phyloP scores from a whole-genome alignment of 2,329 filamentous ascomycete genomes.

The Ophiostoma tasmaniense region DNA sequence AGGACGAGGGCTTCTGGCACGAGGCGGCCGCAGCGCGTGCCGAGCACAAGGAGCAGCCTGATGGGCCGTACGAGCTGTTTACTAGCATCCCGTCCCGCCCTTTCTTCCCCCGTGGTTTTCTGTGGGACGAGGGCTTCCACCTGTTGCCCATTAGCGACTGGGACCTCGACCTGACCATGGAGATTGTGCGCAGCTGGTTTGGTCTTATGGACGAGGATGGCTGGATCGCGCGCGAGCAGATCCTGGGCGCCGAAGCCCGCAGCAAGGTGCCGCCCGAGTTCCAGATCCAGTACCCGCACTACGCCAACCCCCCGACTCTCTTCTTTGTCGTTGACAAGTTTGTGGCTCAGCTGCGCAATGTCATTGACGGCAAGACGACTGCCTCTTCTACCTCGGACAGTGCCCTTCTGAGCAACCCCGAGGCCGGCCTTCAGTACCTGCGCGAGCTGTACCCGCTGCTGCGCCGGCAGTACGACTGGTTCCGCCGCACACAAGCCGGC shows the following conservation, averaged over 20 bases:
- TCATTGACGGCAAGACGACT: slow-evolving; percentile 38
- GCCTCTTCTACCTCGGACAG: slow-evolving; percentile 36
- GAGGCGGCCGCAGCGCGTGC: slow-evolving; percentile 73
- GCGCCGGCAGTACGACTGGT: slow-evolving; percentile 88
- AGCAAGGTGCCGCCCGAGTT: slow-evolving; percentile 93
- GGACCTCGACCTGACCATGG: slow-evolving; percentile 79
- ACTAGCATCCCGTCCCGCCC: slow-evolving; percentile 85
- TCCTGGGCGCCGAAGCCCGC: slow-evolving; percentile 80
- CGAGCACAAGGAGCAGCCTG: slow-evolving; percentile 57
- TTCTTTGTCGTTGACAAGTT: slow-evolving; percentile 83
- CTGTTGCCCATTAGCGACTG: slow-evolving; percentile 85
- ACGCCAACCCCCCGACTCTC: slow-evolving; percentile 91
- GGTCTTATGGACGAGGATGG: slow-evolving; percentile 92
- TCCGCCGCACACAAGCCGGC: slow-evolving; percentile 81
- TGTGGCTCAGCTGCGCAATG: slow-evolving; percentile 62
- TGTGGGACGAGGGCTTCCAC: slow-evolving; percentile 98
- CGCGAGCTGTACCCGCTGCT: slow-evolving; percentile 75
- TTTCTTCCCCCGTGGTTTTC: slow-evolving; percentile 92
- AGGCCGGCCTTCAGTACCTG: slow-evolving; percentile 62
- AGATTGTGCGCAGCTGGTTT: slow-evolving; percentile 93
- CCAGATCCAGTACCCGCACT: slow-evolving; percentile 91
- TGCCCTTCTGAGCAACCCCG: slow-evolving; percentile 57
- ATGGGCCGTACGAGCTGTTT: slow-evolving; percentile 82
- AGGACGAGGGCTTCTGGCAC: slow-evolving; percentile 92
- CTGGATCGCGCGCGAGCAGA: slow-evolving; percentile 96